Base-by-base conservation (phyloP, 257 asterid species). In the Echium plantagineum region DNA sequence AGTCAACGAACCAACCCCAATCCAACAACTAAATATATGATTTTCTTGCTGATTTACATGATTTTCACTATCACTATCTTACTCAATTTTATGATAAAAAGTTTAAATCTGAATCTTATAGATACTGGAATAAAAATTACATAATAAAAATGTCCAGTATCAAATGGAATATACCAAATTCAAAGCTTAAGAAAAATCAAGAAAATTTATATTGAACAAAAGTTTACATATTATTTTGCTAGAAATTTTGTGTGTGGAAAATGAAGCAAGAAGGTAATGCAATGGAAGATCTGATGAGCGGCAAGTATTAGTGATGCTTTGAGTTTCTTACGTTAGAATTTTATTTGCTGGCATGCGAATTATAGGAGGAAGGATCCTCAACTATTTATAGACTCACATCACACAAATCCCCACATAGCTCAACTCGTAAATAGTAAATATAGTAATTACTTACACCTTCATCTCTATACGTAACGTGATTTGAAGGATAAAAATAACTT, bases 321-420 rank as follows among this genome's bases (percentile, higher is more conserved):
- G 49, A 6, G 49, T n/a, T 30, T 47, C 55, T 62, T 32, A 66
- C 32, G n/a, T 18, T 60, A 55, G 31, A 13, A n/a, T n/a, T 12
- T 15, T 4, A 15, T 13, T 38, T 47, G 18, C 55, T n/a, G 6
- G 79, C 55, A 55, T 52, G 61, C 68, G 35, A 62, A 70, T 65
- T 67, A 59, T 63, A 62, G 79, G 57, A 64, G 60, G 58, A 35
- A 52, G 31, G 70, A 61, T 63, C 52, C 67, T 64, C 61, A 71
- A 62, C 17, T 76, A 75, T 70, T 74, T 67, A 80, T 74, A 77
- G 66, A 62, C 66, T n/a, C 5, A 35, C 0, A 28, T 6, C 32
- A 1, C n/a, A n/a, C n/a, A n/a, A n/a, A n/a, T n/a, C n/a, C n/a
- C n/a, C n/a, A n/a, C n/a, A n/a, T n/a, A n/a, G n/a, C n/a, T n/a